Conservation (phyloP, 176 grass and related monocot genomes). For the Avena insularis region DNA sequence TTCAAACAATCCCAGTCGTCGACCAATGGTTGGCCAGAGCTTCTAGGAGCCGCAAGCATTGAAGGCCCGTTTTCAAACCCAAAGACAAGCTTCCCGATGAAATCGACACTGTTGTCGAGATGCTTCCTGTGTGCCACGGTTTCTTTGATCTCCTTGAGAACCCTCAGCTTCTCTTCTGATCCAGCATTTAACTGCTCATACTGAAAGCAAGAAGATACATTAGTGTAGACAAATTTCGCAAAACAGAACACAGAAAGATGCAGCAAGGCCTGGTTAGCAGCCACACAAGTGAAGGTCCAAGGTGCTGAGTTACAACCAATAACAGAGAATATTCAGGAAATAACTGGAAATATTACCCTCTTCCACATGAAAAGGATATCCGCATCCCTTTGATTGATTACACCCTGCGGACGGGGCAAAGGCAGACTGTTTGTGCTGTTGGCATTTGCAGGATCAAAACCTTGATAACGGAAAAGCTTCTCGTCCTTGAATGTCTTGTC, state of each 20-base stretch:
- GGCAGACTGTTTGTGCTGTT: conserved; percentile 55
- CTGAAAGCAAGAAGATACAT: conserved; percentile 50
- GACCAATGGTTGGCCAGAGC: conserved; percentile 61
- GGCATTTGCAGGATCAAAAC: conserved; percentile 76
- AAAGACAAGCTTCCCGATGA: conserved; percentile 81
- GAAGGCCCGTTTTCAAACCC: conserved; percentile 67
- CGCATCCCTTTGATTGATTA: conserved; percentile 86
- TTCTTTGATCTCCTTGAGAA: conserved; percentile 65
- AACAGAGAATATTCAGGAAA: background rate
- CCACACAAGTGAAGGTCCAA: background rate
- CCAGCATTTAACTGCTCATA: conserved; percentile 62
- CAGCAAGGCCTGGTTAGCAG: background rate
- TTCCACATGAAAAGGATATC: conserved; percentile 93
- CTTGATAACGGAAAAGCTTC: conserved; percentile 88
- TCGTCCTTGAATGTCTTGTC: conserved; percentile 85
- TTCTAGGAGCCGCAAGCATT: conserved; percentile 55
- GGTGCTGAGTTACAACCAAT: background rate
- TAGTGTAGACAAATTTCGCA: background rate
- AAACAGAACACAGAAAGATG: background rate
- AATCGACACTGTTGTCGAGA: conserved; percentile 72
- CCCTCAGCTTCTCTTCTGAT: conserved; percentile 57
- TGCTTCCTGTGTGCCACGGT: conserved; percentile 72
- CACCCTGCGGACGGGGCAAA: conserved; percentile 39
- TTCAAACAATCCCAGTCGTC: conserved; percentile 95
- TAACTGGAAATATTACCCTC: conserved; percentile 48